Evolutionary conservation across 2,329 filamentous ascomycete species (phyloP).

Genomic region (Emericellopsis cladophorae): DNA sequence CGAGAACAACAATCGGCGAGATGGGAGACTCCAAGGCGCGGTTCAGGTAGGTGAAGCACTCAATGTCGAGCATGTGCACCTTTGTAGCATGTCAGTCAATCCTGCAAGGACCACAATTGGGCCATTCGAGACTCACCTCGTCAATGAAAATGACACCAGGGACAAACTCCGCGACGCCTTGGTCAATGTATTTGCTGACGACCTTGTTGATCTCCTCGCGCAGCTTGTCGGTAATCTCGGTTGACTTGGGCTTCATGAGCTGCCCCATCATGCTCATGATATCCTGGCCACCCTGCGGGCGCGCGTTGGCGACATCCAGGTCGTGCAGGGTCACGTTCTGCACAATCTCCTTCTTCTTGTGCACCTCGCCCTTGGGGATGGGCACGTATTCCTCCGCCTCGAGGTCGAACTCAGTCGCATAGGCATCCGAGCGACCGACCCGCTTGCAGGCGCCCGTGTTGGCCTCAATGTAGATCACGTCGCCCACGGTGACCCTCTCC

Average conservation of each 20-base stretch:
- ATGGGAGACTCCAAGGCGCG: slow-evolving; percentile 92
- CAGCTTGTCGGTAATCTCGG: slow-evolving; percentile 96
- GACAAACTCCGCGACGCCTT: slow-evolving; percentile 95
- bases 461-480: slow-evolving; percentile 98
- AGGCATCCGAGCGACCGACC: slow-evolving; percentile 89
- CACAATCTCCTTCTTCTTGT: slow-evolving; percentile 99
- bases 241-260: slow-evolving; percentile 99
- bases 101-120: slow-evolving; percentile 2
- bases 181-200: slow-evolving; percentile 94
- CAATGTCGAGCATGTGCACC: slow-evolving; percentile 99
- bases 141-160: slow-evolving; percentile 97
- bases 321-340: slow-evolving; percentile 97
- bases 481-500: slow-evolving; percentile 88
- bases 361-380: slow-evolving; percentile 95
- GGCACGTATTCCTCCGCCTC: slow-evolving; percentile 99
- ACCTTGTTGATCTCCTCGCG: slow-evolving; percentile 97
- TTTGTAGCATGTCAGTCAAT: slow-evolving; percentile 21
- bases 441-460: slow-evolving; percentile 98
- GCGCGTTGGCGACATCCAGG: slow-evolving; percentile 86
- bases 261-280: slow-evolving; percentile 99
- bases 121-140: slow-evolving; percentile 48
- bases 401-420: slow-evolving; percentile 95
- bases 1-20: slow-evolving; percentile 92
- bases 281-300: slow-evolving; percentile 93
- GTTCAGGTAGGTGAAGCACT: slow-evolving; percentile 98